Conservation (phyloP, 2,329 filamentous ascomycete species). For the Cucurbitaria berberidis region DNA sequence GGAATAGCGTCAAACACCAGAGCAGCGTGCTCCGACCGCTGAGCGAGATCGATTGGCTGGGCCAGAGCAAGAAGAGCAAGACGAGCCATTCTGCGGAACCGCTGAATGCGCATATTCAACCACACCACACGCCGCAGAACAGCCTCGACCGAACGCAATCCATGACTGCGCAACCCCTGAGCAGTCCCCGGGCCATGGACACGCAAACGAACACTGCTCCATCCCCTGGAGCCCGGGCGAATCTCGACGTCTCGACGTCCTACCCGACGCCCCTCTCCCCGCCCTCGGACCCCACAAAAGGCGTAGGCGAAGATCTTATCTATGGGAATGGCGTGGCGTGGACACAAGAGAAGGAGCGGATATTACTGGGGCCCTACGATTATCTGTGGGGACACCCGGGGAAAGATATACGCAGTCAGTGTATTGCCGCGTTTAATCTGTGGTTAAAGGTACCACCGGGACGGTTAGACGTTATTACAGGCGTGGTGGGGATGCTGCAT, state of each 20-base stretch:
- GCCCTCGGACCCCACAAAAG: slow-evolving; percentile 31
- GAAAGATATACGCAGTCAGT: slow-evolving; percentile 81
- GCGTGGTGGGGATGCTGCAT: slow-evolving; percentile 83
- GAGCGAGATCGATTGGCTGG: slow-evolving; percentile 49
- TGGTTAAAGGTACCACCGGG: slow-evolving; percentile 77
- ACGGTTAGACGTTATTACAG: slow-evolving; percentile 75
- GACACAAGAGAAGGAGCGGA: slow-evolving; percentile 76
- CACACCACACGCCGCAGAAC: slow-evolving; percentile 1
- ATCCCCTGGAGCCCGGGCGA: slow-evolving; percentile 3
- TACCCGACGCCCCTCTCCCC: slow-evolving; percentile 42
- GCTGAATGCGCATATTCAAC: slow-evolving; percentile 10
- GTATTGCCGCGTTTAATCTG: slow-evolving; percentile 81
- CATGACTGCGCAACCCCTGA: slow-evolving; percentile 11
- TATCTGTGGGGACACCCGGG: slow-evolving; percentile 81
- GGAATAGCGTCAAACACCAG: slow-evolving; percentile 33
- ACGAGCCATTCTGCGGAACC: slow-evolving; percentile 33
- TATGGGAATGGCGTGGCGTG: slow-evolving; percentile 59
- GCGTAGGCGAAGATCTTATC: slow-evolving; percentile 49
- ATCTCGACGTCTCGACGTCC: slow-evolving; percentile 21
- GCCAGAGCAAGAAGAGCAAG: slow-evolving; percentile 49
- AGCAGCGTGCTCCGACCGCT: slow-evolving; percentile 45
- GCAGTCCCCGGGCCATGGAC: slow-evolving; percentile 1
- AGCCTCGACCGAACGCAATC: slow-evolving; percentile 12
- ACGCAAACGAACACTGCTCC: slow-evolving; percentile 7
- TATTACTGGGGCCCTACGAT: slow-evolving; percentile 78